Percentiles rank a stretch among this genome's conserved stretches.
These are phyloP conservation scores for Pseudocercospora macadamiae DNA, from an alignment of 2,329 filamentous ascomycete genomes.

Conservation along the genomic window DNA sequence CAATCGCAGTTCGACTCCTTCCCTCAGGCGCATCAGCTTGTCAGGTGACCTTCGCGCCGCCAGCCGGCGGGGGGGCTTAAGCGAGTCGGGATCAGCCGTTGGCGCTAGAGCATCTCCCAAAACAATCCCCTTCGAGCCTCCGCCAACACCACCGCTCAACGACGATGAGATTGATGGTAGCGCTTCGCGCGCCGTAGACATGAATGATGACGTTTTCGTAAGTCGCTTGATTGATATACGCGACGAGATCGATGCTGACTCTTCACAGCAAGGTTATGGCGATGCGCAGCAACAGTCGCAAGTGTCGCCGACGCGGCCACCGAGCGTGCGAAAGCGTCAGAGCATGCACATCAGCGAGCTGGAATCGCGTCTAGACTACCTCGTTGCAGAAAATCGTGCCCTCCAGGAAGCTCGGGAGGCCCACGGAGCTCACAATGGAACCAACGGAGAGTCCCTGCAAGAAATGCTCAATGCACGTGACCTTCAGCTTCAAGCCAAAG, in stretches of 20 bases:
- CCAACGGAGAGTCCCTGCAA: slow-evolving; percentile 52
- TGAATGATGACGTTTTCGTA: slow-evolving; percentile 87
- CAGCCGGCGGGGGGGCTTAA: slow-evolving; percentile 55
- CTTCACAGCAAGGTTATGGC: slow-evolving; percentile 84
- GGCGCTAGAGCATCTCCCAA: slow-evolving; percentile 40
- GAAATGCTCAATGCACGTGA: slow-evolving; percentile 66
- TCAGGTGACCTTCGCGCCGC: slow-evolving; percentile 77
- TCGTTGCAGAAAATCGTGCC: slow-evolving; percentile 80
- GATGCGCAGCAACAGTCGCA: slow-evolving; percentile 81
- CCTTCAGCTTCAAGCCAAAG: slow-evolving; percentile 74
- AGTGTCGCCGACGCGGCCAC: slow-evolving; percentile 85
- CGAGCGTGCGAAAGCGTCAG: slow-evolving; percentile 93
- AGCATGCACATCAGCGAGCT: slow-evolving; percentile 95
- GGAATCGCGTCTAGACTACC: slow-evolving; percentile 79
- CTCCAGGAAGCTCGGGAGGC: slow-evolving; percentile 65
- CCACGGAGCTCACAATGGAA: slow-evolving; percentile 30
- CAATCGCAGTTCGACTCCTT: slow-evolving; percentile 62
- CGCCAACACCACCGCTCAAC: slow-evolving; percentile 56
- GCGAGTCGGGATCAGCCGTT: slow-evolving; percentile 41
- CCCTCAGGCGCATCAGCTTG: slow-evolving; percentile 69
- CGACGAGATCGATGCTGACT: slow-evolving; percentile 6
- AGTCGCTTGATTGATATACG: slow-evolving; percentile 58
- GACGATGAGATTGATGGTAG: slow-evolving; percentile 82
- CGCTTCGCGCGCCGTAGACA: slow-evolving; percentile 79
- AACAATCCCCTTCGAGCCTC: slow-evolving; percentile 45